Base-by-base conservation (phyloP, 345 rosid genomes). In the Camelina laxa region DNA sequence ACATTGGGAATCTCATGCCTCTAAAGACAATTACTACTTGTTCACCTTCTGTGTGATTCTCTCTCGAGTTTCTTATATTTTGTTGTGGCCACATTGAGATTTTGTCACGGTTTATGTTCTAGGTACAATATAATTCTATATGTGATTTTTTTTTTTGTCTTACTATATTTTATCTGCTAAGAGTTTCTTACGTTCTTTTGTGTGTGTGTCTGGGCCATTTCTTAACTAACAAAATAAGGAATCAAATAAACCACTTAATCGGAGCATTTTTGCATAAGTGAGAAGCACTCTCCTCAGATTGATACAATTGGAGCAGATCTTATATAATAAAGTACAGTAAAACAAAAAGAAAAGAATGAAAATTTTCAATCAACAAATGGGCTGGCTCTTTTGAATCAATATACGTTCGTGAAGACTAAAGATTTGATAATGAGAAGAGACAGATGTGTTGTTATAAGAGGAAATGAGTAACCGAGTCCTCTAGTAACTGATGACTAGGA, bases 401-500 rank as follows among this genome's bases (percentile, higher is more conserved):
- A 45, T 74, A 65, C 48, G 76, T 54, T 73, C 39, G 9, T 45
- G 49, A 65, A 55, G 64, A 42, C 65, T 45, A 65, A 21, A 45
- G 50, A 54, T 73, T 42, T 48, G 70, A 15, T 4, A n/a, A 42
- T 1, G 60, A 57, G 24, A 72, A 72, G 78, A 49, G 42, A n/a
- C n/a, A 35, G 58, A 49, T 12, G 19, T 65, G 53, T 78, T 65
- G 53, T 78, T 80, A 84, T 72, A 79, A 61, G 79, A 85, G 82
- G 82, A 74, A 83, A 78, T 73, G 80, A 71, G 84, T 84, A 81
- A 88, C 85, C 19, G 88, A 84, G 41, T 86, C 88, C 79, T 91
- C 95, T 72, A 87, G 85, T 66, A 82, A 62, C 57, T 86, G 85
- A 60, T 78, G 89, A 75, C 85, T 87, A 49, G 97, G 97, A 74